Percentiles rank a stretch among this genome's conserved stretches.
Evolutionary conservation across 108 stramenopile species (phyloP).

Genomic region (Asterionellopsis glacialis): DNA sequence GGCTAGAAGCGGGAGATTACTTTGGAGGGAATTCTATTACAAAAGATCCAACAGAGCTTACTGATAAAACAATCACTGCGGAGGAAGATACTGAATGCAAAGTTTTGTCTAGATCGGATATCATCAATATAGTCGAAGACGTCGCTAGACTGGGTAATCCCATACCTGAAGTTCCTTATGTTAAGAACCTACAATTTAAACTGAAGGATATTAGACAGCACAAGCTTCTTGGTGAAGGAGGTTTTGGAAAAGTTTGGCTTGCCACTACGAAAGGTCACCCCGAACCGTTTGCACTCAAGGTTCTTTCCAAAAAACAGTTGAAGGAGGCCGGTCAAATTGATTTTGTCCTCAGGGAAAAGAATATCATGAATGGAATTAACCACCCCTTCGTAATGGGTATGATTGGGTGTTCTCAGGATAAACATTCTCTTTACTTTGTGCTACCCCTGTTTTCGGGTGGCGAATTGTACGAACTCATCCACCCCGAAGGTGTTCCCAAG

Average conservation of each 20-base stretch:
- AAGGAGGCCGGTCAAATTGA: conserved; percentile 85
- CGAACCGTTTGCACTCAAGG: conserved; percentile 88
- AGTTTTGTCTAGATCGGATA: conserved; percentile 33
- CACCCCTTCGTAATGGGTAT: conserved; percentile 92
- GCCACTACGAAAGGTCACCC: conserved; percentile 42
- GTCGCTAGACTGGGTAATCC: conserved; percentile 55
- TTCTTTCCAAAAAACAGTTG: conserved; percentile 82
- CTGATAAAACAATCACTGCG: conserved; percentile 33
- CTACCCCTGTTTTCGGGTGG: conserved; percentile 82
- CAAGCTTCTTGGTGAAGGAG: conserved; percentile 83
- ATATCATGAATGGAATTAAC: conserved; percentile 82
- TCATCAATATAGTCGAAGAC: conserved; percentile 61
- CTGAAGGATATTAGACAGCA: conserved; percentile 61
- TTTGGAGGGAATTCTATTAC: conserved; percentile 70
- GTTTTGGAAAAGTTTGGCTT: conserved; percentile 93
- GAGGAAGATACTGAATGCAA: conserved; percentile 58
- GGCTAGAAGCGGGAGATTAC: conserved; percentile 41
- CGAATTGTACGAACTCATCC: conserved; percentile 75
- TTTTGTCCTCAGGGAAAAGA: conserved; percentile 92
- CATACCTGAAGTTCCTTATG: conserved; percentile 19
- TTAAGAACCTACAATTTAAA: conserved; percentile 11
- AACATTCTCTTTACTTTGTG: conserved; percentile 80
- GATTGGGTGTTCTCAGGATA: conserved; percentile 83
- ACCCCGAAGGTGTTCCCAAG: conserved; percentile 14
- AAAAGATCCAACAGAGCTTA: conserved; percentile 33